Evolutionary conservation across 164 flowering plant species (phyloP), one percentile per base, ranked within the genome.

Genomic region (Malania oleifera): DNA sequence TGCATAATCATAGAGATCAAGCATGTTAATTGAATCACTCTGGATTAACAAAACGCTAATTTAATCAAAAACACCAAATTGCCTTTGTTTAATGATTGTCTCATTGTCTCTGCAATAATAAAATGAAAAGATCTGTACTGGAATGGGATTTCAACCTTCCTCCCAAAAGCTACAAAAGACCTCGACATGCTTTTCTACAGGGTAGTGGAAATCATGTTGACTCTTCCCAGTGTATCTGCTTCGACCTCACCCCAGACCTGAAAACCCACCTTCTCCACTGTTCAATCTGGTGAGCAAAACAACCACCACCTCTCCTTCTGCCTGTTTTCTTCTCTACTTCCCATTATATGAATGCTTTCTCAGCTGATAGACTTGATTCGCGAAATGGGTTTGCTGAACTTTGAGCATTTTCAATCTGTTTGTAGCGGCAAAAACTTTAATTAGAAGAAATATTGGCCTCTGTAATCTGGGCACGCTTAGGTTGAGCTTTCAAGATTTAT

Each of bases 131-230:
- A 28, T 17, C 24, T 45, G 53, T 34, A 13, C 69, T 12, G 25
- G 24, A 52, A 22, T 13, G 69, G 64, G 45, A 66, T 53, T 66
- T 59, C 29, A 11, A 44, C 7, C 48, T 17, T 1, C 2, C 45
- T 24, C 61, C 28, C 61, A 61, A 61, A 70, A 70, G 69, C 66
- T 60, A 65, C 66, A 61, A 56, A 65, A 70, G 44, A 51, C 54
- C 59, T 65, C 44, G 60, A 56, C 70, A 61, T 56, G 73, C 70
- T 53, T 65, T 67, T 61, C 56, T 23, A 24, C 55, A 24, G 57
- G 29, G 25, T 29, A 23, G 72, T 50, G 71, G 67, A 67, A 57
- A 53, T 59, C 55, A 63, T 68, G 72, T 63, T 68, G 72, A 68
- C 67, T 59, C 48, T 5, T 17, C 66, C 26, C 38, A 38, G 60